Base-by-base conservation (phyloP, 192 early-diverging fungal genomes). In the Thoreauomyces humboldtii region DNA sequence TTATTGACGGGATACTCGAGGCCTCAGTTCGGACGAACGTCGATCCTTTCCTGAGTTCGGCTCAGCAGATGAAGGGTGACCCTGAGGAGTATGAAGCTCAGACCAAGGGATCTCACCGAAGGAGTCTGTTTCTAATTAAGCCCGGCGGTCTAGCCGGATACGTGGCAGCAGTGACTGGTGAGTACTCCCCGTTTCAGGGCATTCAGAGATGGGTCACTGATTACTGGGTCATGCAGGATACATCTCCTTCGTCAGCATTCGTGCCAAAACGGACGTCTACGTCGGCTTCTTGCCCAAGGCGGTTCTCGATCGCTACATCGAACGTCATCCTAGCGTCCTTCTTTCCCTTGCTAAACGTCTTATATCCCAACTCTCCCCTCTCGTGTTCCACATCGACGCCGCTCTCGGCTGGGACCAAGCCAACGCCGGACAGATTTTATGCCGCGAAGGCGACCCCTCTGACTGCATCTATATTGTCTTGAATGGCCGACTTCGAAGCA, bases 381-480 rank as follows among this genome's bases (percentile, higher is more conserved):
- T 95, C 12, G 78, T 89, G 72, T 83, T 83, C 75, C 83, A 70
- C 41, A 64, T 77, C n/a, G 83, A 83, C 57, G 67, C 75, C 51
- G 78, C 83, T 1, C 57, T 83, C n/a, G 97, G 98, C 61, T 99
- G 97, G 97, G 87, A 88, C 66, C 94, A 97, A 63, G 88, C 93
- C 14, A 89, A 84, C 63, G 94, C 93, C 27, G 91, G 95, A 34
- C 93, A 98, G 72, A 85, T 96, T 50, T 81, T 99, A 25, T 93
- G 90, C 63, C 86, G 89, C 31, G 87, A 95, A 59, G 92, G 91
- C 21, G 91, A 93, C 44, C 77, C 72, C n/a, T 85, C 89, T 51
- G 89, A 96, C 56, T 85, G 92, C 0, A 94, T 96, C 42, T 94
- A 91, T 64, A 88, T 98, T 58, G 93, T 99, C 2, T 80, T 98